Evolutionary conservation across 2,329 filamentous ascomycete species (phyloP), one percentile per base, ranked within the genome.

Genomic region (Aspergillus pseudonomiae): DNA sequence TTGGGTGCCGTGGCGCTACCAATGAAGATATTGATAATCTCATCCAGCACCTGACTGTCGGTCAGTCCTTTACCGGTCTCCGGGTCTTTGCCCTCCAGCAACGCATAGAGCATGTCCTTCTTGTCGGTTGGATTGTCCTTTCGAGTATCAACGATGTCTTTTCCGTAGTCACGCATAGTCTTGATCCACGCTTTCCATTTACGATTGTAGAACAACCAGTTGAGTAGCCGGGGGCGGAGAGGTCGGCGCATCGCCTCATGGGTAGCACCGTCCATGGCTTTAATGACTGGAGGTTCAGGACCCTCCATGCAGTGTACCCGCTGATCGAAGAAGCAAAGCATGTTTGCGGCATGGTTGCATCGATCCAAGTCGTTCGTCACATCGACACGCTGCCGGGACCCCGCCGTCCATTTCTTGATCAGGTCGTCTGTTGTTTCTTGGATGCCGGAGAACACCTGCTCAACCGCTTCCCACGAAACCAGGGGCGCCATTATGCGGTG

Each of bases 1-100:
- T 89, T 89, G 1, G 88, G 87, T 0, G 90, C 90, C 0, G 91
- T 93, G 69, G 92, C 90, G 65, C 91, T 89, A 1, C 88, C 82
- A 68, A 77, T 74, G 46, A 90, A 84, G 80, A 91, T 90, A 2
- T 85, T 85, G 59, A 91, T 85, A 67, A 92, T 87, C 73, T 92
- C 89, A 74, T 91, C 87, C 55, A 89, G 82, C 56, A 91, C 83
- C 63, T 86, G 85, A 11, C 84, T 84, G 5, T 90, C 85, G 5
- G 78, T 83, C 67, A 92, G 79, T 2, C 77, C 77, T 63, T 83
- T 79, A 32, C 86, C 87, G 0, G 88, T 90, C 70, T 89, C 82
- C 0, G 86, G 84, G 66, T 92, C 89, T 46, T 80, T 83, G 14
- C 79, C 83, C 60, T 84, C 82, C 63, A 91, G 73, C 73, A 92